A percentile compares a stretch with the other conserved stretches of the same genome.
Evolutionary conservation across 2,329 filamentous ascomycete species (phyloP).

Genomic region (Talaromyces sp.): DNA sequence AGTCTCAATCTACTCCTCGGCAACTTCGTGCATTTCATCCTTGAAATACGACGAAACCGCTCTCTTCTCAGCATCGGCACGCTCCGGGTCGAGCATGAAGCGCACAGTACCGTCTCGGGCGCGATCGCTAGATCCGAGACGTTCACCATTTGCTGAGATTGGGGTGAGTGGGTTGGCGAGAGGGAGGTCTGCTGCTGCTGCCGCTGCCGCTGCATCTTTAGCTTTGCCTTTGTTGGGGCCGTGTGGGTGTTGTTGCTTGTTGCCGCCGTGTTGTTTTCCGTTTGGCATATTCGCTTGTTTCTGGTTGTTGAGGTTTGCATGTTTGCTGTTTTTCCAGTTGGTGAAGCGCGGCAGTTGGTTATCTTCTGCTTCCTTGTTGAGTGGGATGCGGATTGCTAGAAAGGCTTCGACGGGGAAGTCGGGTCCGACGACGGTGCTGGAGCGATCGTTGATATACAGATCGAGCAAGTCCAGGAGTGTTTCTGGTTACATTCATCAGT

Average conservation of each 20-base stretch:
- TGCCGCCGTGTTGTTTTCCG: not conserved
- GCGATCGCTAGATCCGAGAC: slow-evolving; percentile 37
- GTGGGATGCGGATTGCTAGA: slow-evolving; percentile 77
- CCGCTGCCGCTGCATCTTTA: slow-evolving; percentile 12
- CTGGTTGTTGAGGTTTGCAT: not conserved
- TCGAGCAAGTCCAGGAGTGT: slow-evolving; percentile 87
- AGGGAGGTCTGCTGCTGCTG: slow-evolving; percentile 13
- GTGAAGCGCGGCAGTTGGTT: slow-evolving; percentile 60
- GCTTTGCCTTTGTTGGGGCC: slow-evolving; percentile 15
- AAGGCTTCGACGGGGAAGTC: slow-evolving; percentile 71
- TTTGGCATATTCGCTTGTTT: slow-evolving; percentile 1
- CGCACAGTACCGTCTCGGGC: slow-evolving; percentile 70
- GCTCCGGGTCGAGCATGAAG: slow-evolving; percentile 80
- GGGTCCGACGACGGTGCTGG: slow-evolving; percentile 68
- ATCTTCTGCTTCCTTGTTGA: slow-evolving; percentile 75
- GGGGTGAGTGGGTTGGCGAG: slow-evolving; percentile 37
- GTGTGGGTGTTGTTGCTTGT: not conserved
- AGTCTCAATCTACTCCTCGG: slow-evolving; percentile 27
- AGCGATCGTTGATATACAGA: slow-evolving; percentile 80
- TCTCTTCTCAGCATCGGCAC: slow-evolving; percentile 66
- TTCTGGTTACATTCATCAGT: slow-evolving; percentile 46
- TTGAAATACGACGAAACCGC: slow-evolving; percentile 65
- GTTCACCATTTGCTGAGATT: slow-evolving; percentile 43
- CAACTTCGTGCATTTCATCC: slow-evolving; percentile 68
- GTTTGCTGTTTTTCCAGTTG: slow-evolving; percentile 39